Conservation (phyloP, 805 yeast genomes). For the Ogataea nonfermentans region DNA sequence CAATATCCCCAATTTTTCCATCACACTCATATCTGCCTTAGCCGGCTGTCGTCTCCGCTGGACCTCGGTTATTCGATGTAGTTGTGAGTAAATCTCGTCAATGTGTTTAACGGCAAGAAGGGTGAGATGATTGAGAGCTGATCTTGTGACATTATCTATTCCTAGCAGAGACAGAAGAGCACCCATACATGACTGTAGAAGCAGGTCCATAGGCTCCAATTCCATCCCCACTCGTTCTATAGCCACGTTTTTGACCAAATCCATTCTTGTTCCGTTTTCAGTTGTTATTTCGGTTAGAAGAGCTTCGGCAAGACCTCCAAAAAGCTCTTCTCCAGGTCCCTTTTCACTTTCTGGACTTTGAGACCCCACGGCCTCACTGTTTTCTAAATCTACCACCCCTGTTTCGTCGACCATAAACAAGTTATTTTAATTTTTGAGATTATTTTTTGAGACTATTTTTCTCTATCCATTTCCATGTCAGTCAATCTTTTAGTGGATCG, state of each 20-base stretch:
- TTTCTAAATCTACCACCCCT: not conserved
- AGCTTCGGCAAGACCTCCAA: slow-evolving; percentile 1
- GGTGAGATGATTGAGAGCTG: slow-evolving; percentile 41
- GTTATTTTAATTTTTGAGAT: not conserved
- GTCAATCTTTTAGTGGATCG: slow-evolving; percentile 19
- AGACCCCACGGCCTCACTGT: not conserved
- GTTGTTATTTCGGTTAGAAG: slow-evolving; percentile 4
- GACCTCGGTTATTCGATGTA: slow-evolving; percentile 52
- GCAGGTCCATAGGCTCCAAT: slow-evolving; percentile 31
- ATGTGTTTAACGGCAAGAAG: slow-evolving; percentile 37
- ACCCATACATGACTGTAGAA: slow-evolving; percentile 36
- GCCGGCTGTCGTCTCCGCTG: slow-evolving; percentile 62
- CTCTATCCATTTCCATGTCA: slow-evolving; percentile 9
- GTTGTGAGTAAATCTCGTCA: slow-evolving; percentile 37
- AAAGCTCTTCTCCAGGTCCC: not conserved
- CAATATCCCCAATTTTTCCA: slow-evolving; percentile 44
- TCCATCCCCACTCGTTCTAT: slow-evolving; percentile 7
- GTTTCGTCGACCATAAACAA: slow-evolving; percentile 7
- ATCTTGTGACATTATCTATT: slow-evolving; percentile 27
- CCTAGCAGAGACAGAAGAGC: slow-evolving; percentile 36
- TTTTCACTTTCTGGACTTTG: not conserved
- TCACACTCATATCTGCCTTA: slow-evolving; percentile 46
- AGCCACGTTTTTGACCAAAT: slow-evolving; percentile 2
- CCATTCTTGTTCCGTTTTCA: slow-evolving; percentile 3
- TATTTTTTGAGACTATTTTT: not conserved